Evolutionary conservation across 2,329 filamentous ascomycete genomes (phyloP), one percentile per base, ranked within the genome.

Genomic region (Fusarium devonianum): DNA sequence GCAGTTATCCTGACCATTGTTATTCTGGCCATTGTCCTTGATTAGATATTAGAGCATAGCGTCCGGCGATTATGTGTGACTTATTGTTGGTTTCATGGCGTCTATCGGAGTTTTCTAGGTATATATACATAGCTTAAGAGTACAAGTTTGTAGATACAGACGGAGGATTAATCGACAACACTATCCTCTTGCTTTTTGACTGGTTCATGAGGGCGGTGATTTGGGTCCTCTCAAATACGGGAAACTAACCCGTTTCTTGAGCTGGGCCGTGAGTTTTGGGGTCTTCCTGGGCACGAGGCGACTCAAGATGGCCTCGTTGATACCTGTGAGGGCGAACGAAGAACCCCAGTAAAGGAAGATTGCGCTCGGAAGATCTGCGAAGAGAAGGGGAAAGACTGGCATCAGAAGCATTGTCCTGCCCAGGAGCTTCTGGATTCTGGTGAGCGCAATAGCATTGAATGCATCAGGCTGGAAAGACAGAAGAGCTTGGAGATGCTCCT

Each of bases 1-100:
- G 87, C 89, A 2, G 84, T 99, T 36, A 94, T 99, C 51, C 72
- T 97, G 65, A 88, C 91, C 4, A 91, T 99, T 62, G 87, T 99
- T 33, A 80, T 99, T 51, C 75, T 99, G 62, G 95, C 94, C 11
- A 89, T 93, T 41, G 85, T 92, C 40, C 70, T 96, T 64, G 88
- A 89, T 49, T 95, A 65, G 55, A 52, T 46, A 35, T 28, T 39
- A 48, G 42, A 61, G 45, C 44, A 38, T 32, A 55, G 48, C 46
- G 33, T 54, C 38, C 48, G 37, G 37, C 16, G 34, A 42, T 47
- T 48, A 35, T 54, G 40, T 49, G 52, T 40, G 39, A 29, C 34
- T 50, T 44, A 22, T 63, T 52, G 23, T 58, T 45, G 40, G 49
- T 53, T 47, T 39, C 21, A 42, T 41, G 61, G 64, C 58, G 62